phyloP scores from a whole-genome alignment of 2,329 filamentous ascomycete genomes.

The Claviceps cyperi region DNA sequence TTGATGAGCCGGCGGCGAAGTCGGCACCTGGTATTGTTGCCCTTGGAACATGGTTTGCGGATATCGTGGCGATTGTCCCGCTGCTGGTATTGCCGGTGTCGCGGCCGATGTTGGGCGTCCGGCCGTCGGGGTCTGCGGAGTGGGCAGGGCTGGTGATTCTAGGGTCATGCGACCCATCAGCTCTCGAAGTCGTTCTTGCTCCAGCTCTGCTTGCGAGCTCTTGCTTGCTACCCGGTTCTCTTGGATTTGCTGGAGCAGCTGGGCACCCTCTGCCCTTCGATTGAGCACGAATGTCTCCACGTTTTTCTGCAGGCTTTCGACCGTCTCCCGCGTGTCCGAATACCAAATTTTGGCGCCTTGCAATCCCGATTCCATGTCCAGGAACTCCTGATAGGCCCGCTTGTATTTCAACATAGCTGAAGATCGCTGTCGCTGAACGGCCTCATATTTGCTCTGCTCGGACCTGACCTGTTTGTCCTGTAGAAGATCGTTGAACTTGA shows the following conservation, averaged over 20 bases:
- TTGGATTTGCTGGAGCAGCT: slow-evolving; percentile 80
- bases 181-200: slow-evolving; percentile 73
- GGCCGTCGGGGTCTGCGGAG: slow-evolving; percentile 14
- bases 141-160: slow-evolving; percentile 35
- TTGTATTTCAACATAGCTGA: slow-evolving; percentile 77
- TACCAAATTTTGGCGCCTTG: slow-evolving; percentile 88
- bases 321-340: slow-evolving; percentile 86
- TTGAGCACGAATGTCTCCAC: slow-evolving; percentile 97
- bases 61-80: slow-evolving; percentile 33
- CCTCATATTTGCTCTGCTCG: slow-evolving; percentile 91
- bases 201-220: slow-evolving; percentile 54
- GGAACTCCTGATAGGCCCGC: slow-evolving; percentile 80
- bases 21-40: slow-evolving; percentile 48
- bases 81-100: slow-evolving; percentile 35
- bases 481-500: slow-evolving; percentile 70
- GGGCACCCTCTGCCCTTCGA: slow-evolving; percentile 75
- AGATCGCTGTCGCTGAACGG: slow-evolving; percentile 68
- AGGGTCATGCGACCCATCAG: slow-evolving; percentile 95
- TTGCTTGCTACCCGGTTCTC: slow-evolving; percentile 53
- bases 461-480: slow-evolving; percentile 88
- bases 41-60: slow-evolving; percentile 38
- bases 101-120: slow-evolving; percentile 24
- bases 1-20: slow-evolving; percentile 38
- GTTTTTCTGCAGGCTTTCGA: slow-evolving; percentile 84
- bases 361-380: slow-evolving; percentile 75